Evolutionary conservation across 805 yeast species (phyloP).

Genomic region (Starmerella apis): DNA sequence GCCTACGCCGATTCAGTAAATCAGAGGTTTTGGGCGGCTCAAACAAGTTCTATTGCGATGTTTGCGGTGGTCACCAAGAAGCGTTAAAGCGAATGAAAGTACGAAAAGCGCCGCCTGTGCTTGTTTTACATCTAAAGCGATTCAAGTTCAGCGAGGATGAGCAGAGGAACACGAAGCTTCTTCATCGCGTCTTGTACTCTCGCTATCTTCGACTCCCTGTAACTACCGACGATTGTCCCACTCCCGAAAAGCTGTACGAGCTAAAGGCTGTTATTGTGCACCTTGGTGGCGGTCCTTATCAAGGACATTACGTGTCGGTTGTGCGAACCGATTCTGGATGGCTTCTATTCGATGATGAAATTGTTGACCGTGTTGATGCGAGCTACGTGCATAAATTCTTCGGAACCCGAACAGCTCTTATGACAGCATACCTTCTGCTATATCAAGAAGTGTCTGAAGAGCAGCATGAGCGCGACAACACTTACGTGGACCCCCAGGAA

Average conservation of each 20-base stretch:
- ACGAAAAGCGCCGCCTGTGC: constrained; percentile 61
- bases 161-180: constrained; percentile 73
- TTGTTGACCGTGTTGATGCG: constrained; percentile 81
- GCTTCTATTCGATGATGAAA: constrained; percentile 91
- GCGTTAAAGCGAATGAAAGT: constrained; percentile 84
- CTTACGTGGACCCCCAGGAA: constrained; percentile 2
- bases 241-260: constrained; percentile 58
- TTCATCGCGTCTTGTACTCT: constrained; percentile 77
- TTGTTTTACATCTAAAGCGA: constrained; percentile 79
- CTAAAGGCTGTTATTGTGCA: constrained; percentile 81
- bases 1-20: constrained; percentile 70
- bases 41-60: constrained; percentile 88
- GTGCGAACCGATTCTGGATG: constrained; percentile 76
- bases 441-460: constrained; percentile 46
- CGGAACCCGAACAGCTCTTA: constrained; percentile 78
- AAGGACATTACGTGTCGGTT: constrained; percentile 87
- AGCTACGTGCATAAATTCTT: constrained; percentile 71
- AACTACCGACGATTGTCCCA: constrained; percentile 47
- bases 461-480: constrained; percentile 16
- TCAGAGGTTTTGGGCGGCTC: constrained; percentile 76
- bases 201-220: constrained; percentile 53
- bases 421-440: constrained; percentile 84
- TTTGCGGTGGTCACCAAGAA: constrained; percentile 82
- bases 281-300: constrained; percentile 95
- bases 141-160: constrained; percentile 82